Conservation (phyloP, 805 yeast species). For the Yarrowia sp. region DNA sequence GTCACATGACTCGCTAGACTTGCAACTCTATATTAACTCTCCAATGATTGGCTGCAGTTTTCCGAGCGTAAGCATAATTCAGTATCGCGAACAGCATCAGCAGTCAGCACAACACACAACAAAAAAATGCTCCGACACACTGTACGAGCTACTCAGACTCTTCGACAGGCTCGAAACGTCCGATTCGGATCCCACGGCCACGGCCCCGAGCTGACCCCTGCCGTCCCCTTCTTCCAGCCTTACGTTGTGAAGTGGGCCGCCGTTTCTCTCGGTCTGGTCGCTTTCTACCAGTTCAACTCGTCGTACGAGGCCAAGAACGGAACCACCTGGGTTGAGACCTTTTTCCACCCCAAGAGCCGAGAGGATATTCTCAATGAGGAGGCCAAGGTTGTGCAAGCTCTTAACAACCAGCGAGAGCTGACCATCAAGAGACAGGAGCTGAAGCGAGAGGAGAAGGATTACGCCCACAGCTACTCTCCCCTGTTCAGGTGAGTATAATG, state of each 20-base stretch:
- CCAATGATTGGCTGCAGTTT: slow-evolving; percentile 24
- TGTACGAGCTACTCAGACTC: slow-evolving; percentile 19
- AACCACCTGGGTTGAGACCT: slow-evolving; percentile 1
- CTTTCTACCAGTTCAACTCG: slow-evolving; percentile 22
- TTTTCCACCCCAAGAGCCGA: slow-evolving; percentile 15
- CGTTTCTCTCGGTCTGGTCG: slow-evolving; percentile 9
- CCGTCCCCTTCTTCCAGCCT: slow-evolving; percentile 23
- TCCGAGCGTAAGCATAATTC: slow-evolving; percentile 4
- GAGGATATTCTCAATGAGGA: slow-evolving; percentile 23
- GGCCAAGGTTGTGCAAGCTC: slow-evolving; percentile 10
- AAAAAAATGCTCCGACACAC: slow-evolving; percentile 24
- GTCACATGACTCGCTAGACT: slow-evolving; percentile 4
- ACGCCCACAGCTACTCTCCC: slow-evolving; percentile 7
- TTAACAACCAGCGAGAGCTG: slow-evolving; percentile 20
- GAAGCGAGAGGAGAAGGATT: slow-evolving; percentile 6
- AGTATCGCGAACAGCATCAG: not conserved
- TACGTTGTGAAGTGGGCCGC: slow-evolving; percentile 15
- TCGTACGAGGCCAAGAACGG: slow-evolving; percentile 24
- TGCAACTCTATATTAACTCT: slow-evolving; percentile 5
- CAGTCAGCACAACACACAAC: slow-evolving; percentile 18
- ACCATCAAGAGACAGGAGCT: not conserved
- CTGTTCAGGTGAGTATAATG: slow-evolving; percentile 8
- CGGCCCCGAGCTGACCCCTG: slow-evolving; percentile 20
- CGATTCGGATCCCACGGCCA: slow-evolving; percentile 25
- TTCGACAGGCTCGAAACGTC: slow-evolving; percentile 24